Evolutionary conservation across 2,329 filamentous ascomycete species (phyloP).

Genomic region (Paracoccidioides lutzii): DNA sequence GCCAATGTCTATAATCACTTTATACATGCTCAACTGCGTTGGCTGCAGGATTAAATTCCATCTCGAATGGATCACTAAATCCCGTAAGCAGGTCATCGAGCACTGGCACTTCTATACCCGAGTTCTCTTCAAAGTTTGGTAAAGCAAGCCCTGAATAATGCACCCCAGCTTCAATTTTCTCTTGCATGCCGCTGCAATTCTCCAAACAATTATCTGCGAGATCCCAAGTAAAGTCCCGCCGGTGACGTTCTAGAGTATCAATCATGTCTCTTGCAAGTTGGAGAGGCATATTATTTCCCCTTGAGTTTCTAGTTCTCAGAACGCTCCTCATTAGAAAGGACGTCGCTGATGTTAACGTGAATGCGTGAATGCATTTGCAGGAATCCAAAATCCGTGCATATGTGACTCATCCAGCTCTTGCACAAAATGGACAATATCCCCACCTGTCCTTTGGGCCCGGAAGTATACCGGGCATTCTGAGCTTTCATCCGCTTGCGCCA

Average conservation of each 20-base stretch:
- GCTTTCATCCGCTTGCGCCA: constrained; percentile 5
- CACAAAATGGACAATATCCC: constrained; percentile 38
- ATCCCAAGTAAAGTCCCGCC: constrained; percentile 35
- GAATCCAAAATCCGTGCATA: constrained; percentile 40
- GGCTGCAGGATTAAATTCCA: background rate
- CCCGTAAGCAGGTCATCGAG: constrained; percentile 2
- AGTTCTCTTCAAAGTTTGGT: constrained; percentile 1
- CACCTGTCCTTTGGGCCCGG: constrained; percentile 33
- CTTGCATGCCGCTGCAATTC: constrained; percentile 37
- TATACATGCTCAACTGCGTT: background rate
- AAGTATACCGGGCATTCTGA: constrained; percentile 24
- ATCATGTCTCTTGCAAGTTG: constrained; percentile 35
- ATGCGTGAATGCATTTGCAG: constrained; percentile 37
- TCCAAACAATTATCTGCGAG: constrained; percentile 39
- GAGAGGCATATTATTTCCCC: constrained; percentile 28
- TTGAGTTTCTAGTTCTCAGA: constrained; percentile 31
- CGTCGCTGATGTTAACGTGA: constrained; percentile 37
- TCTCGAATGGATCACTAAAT: constrained; percentile 2
- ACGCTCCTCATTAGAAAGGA: constrained; percentile 40
- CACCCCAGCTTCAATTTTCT: constrained; percentile 22
- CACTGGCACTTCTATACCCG: constrained; percentile 2
- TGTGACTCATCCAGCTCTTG: constrained; percentile 35
- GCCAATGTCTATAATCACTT: background rate
- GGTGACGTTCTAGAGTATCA: constrained; percentile 27
- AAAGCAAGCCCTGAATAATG: background rate